phyloP scores from a whole-genome alignment of 2,329 filamentous ascomycete species.

The Botrytis sinoallii region DNA sequence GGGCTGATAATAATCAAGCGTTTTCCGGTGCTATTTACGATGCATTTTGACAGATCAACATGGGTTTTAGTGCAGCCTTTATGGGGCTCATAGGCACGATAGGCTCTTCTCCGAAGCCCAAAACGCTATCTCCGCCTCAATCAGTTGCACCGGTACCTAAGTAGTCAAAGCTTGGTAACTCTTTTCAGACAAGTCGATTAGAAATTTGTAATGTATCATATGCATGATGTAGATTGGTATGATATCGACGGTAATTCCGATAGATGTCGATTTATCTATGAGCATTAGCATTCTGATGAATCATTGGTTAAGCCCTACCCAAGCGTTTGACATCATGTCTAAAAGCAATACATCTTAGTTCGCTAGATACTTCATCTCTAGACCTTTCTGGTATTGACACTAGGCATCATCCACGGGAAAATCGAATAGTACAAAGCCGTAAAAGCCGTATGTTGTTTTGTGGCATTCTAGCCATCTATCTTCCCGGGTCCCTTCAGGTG shows the following conservation, averaged over 20 bases:
- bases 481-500: constrained; percentile 14
- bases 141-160: background rate
- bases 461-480: background rate
- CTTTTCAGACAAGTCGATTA: background rate
- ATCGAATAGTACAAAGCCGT: background rate
- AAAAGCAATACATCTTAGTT: background rate
- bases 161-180: constrained; percentile 1
- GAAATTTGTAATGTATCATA: background rate
- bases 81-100: background rate
- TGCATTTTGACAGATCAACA: constrained; percentile 3
- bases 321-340: background rate
- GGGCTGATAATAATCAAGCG: background rate
- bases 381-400: background rate
- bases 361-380: background rate
- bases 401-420: background rate
- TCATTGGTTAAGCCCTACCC: background rate
- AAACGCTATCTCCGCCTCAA: constrained; percentile 11
- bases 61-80: background rate
- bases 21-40: background rate
- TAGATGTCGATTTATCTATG: background rate
- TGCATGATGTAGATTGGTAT: background rate
- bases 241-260: background rate
- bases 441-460: background rate
- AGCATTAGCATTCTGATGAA: background rate
- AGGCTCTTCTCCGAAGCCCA: constrained; percentile 11